A percentile compares a stretch with the other conserved stretches of the same genome.
Conservation (phyloP, 2,329 filamentous ascomycete genomes). For the Sclerotinia sclerotiorum region DNA sequence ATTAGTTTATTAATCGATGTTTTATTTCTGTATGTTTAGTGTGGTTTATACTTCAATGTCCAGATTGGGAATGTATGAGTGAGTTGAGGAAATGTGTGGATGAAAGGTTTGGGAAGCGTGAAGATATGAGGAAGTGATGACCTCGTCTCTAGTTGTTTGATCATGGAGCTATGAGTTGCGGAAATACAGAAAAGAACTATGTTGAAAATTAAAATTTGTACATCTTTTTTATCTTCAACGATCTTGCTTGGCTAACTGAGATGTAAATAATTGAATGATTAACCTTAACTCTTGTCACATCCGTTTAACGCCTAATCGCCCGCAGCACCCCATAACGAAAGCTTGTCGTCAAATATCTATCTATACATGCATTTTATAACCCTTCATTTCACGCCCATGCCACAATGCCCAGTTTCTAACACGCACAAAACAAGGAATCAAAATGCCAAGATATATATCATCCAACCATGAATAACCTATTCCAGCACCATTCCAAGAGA, state of each 20-base stretch:
- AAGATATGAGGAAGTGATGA: neutral
- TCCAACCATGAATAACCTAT: constrained; percentile 13
- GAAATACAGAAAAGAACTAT: too few species aligned
- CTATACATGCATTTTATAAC: neutral
- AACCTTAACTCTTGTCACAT: neutral
- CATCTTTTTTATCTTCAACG: neutral
- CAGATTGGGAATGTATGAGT: too few species aligned
- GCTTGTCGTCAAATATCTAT: neutral
- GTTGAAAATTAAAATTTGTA: too few species aligned
- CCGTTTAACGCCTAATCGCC: neutral
- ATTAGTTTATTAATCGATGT: too few species aligned
- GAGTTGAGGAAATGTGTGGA: too few species aligned
- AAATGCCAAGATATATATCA: neutral
- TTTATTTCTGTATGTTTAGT: too few species aligned
- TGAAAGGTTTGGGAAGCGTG: neutral
- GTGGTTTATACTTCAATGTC: too few species aligned
- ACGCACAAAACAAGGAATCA: neutral
- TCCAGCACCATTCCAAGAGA: neutral
- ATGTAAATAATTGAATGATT: neutral
- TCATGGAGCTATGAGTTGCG: too few species aligned
- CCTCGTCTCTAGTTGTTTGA: neutral
- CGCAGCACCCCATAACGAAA: neutral
- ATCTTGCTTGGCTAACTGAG: too few species aligned
- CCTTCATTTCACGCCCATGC: neutral
- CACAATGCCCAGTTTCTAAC: neutral